Evolutionary conservation across 106 monocot species (phyloP).

Genomic region (Gastrodia elata): DNA sequence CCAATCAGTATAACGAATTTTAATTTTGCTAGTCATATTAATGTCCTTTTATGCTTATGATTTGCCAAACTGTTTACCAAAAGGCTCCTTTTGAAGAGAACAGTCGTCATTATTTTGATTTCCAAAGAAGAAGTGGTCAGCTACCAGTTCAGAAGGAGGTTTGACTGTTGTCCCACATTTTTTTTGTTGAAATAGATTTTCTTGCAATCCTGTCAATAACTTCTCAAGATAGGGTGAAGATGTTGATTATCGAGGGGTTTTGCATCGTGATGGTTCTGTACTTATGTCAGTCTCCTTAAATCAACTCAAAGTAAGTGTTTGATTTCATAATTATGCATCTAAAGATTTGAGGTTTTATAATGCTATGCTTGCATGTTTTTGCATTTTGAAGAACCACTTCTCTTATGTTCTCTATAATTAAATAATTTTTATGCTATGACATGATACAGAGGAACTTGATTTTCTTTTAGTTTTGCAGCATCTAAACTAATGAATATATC

Average conservation of each 20-base stretch:
- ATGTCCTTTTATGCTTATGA: neutral
- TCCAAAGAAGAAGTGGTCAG: conserved; percentile 88
- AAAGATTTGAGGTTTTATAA: neutral
- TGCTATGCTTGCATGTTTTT: neutral
- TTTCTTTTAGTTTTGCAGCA: neutral
- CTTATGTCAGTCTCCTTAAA: conserved; percentile 90
- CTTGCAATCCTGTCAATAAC: neutral
- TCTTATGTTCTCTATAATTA: neutral
- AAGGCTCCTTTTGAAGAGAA: conserved; percentile 96
- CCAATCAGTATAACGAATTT: neutral
- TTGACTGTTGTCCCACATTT: conserved; percentile 3
- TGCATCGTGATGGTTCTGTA: conserved; percentile 99
- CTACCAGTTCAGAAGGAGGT: conserved; percentile 95
- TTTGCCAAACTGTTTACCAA: neutral
- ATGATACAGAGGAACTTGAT: neutral
- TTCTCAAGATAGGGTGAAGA: conserved; percentile 72
- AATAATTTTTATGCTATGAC: neutral
- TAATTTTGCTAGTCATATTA: neutral
- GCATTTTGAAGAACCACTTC: neutral
- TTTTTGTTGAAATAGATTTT: conserved; percentile 2
- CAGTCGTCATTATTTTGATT: conserved; percentile 87
- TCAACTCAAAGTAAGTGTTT: conserved; percentile 62
- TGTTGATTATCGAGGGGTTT: conserved; percentile 87
- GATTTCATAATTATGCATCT: neutral
- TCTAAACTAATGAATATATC: neutral